Evolutionary conservation across 2,329 filamentous ascomycete genomes (phyloP), one percentile per base, ranked within the genome.

Genomic region (Penicillium freii): DNA sequence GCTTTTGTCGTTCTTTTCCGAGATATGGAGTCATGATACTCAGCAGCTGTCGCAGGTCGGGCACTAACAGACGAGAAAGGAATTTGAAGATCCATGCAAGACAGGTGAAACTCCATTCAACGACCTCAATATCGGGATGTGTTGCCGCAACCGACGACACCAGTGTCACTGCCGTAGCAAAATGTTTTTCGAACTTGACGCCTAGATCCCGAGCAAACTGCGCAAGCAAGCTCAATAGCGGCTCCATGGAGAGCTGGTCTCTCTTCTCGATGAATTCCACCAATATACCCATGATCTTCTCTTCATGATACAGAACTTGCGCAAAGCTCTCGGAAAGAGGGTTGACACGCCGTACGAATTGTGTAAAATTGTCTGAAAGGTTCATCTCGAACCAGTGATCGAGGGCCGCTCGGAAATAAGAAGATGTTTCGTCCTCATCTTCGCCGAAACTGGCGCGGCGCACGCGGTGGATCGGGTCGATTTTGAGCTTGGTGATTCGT

Each of bases 11-110:
- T 56, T 87, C 82, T 73, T 89, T 92, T 62, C 93, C 94, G 31
- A 99, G 83, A 51, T 97, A 82, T 3, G 92, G 88, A 0, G 89
- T 84, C 79, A 99, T 86, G 51, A 94, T 85, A 69, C 91, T 84
- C 71, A 91, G 92, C 2, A 95, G 87, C 46, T 93, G 91, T 60
- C 90, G 82, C 61, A 99, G 77, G 70, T 99, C 90, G 4, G 91
- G 88, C 0, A 94, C 89, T 23, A 99, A 77, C 0, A 97, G 82
- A 62, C 91, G 87, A 2, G 92, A 95, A 5, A 99, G 84, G 70
- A 97, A 97, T 72, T 99, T 99, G 84, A 99, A 97, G 40, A 97
- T 81, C 81, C 95, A 99, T 45, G 94, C 92, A 55, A 99, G 81
- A 66, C 91, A 92, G 13, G 88, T 91, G 76, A 99, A 99, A 50